Evolutionary conservation across 129 eudicot species (phyloP).

Genomic region (Flaveria robusta): DNA sequence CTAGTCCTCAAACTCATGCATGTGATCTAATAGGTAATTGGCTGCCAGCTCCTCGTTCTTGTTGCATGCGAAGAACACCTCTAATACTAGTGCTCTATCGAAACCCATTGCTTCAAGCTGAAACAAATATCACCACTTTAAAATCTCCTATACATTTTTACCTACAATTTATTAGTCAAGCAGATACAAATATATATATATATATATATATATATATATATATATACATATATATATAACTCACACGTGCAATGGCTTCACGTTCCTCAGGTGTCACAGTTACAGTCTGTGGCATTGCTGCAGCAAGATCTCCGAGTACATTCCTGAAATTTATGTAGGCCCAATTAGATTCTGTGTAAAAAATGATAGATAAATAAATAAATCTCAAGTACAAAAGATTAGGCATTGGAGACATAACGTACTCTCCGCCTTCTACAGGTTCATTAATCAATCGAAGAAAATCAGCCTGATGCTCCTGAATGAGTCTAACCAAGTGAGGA

Average conservation of each 20-base stretch:
- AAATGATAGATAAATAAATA: neutral
- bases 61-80: slow-evolving; percentile 88
- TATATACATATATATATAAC: slow-evolving; percentile 3
- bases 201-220: neutral
- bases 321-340: slow-evolving; percentile 45
- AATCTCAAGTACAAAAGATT: neutral
- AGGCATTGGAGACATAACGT: slow-evolving; percentile 12
- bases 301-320: slow-evolving; percentile 64
- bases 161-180: neutral
- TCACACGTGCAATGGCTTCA: slow-evolving; percentile 91
- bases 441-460: slow-evolving; percentile 88
- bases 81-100: slow-evolving; percentile 61
- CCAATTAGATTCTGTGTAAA: neutral
- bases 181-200: neutral
- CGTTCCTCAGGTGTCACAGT: slow-evolving; percentile 84
- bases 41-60: slow-evolving; percentile 86
- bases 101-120: slow-evolving; percentile 92
- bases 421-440: slow-evolving; percentile 91
- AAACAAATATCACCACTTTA: neutral
- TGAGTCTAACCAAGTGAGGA: slow-evolving; percentile 75
- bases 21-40: slow-evolving; percentile 76
- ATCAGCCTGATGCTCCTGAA: slow-evolving; percentile 92
- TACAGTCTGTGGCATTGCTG: slow-evolving; percentile 75
- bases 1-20: slow-evolving; percentile 68
- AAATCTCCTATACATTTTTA: no score